phyloP scores from a whole-genome alignment of 148 eudicot species.

The Camellia sinensis region DNA sequence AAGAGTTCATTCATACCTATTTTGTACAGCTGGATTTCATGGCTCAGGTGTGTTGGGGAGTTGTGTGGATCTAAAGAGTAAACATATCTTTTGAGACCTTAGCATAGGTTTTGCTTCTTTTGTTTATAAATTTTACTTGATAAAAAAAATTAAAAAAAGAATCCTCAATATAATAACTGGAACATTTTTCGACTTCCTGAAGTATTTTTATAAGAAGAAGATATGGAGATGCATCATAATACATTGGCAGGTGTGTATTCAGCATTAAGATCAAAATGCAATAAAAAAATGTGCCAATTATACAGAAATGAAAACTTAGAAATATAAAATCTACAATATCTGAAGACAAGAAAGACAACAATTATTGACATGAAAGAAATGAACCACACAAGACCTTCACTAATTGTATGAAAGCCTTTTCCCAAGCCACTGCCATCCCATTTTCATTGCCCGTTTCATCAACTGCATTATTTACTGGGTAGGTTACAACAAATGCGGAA shows the following conservation, averaged over 20 bases:
- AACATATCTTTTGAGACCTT: background rate
- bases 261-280: background rate
- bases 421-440: conserved; percentile 65
- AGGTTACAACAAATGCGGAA: conserved; percentile 63
- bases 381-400: conserved; percentile 42
- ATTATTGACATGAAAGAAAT: conserved; percentile 8
- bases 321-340: background rate
- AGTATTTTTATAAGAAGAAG: background rate
- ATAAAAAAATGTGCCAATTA: background rate
- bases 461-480: conserved; percentile 60
- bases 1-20: background rate
- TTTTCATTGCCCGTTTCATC: conserved; percentile 49
- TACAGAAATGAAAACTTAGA: background rate
- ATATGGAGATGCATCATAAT: background rate
- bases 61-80: too few species aligned
- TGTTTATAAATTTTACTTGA: background rate
- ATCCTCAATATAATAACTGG: background rate
- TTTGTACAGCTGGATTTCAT: background rate
- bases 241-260: background rate
- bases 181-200: background rate
- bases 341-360: background rate
- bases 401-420: conserved; percentile 68
- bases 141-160: too few species aligned
- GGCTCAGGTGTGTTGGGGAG: too few species aligned
- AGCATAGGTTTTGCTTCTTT: background rate